phyloP scores from a whole-genome alignment of 2,329 filamentous ascomycete species.

The Exophiala calicioides region DNA sequence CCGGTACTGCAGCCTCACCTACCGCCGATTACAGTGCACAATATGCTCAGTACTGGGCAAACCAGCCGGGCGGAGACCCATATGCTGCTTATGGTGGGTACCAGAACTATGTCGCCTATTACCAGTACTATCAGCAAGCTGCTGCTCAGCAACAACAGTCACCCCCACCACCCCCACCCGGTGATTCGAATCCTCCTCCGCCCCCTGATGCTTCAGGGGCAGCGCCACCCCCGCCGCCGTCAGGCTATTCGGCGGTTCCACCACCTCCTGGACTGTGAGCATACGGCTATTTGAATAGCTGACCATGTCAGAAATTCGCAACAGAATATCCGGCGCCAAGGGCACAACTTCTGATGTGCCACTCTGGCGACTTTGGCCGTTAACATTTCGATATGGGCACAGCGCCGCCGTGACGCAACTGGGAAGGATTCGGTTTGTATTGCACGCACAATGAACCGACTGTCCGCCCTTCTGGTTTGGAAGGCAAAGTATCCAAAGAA shows the following conservation, averaged over 20 bases:
- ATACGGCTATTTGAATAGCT: conserved; percentile 13
- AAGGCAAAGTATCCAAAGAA: conserved; percentile 28
- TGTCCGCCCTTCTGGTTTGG: conserved; percentile 11
- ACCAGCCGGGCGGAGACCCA: conserved; percentile 47
- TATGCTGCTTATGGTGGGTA: conserved; percentile 93
- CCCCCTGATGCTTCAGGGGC: conserved; percentile 46
- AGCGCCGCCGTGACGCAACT: no score
- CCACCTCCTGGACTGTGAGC: conserved; percentile 28
- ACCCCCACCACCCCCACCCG: conserved; percentile 52
- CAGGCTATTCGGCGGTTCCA: conserved; percentile 24
- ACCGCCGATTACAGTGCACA: conserved; percentile 71
- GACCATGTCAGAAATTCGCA: conserved; percentile 18
- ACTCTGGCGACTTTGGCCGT: no score
- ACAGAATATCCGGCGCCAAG: no score
- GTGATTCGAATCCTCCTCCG: conserved; percentile 61
- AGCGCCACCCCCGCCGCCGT: conserved; percentile 22
- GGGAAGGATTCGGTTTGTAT: conserved; percentile 18
- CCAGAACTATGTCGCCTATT: conserved; percentile 64
- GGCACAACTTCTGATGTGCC: no score
- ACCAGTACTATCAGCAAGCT: conserved; percentile 70
- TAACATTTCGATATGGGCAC: no score
- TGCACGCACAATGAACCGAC: neutral
- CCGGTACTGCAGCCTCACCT: conserved; percentile 43
- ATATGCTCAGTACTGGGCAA: conserved; percentile 75
- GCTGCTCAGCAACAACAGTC: conserved; percentile 49